Conservation (phyloP, 116 monocot species). For the Dioscorea cayenensis region DNA sequence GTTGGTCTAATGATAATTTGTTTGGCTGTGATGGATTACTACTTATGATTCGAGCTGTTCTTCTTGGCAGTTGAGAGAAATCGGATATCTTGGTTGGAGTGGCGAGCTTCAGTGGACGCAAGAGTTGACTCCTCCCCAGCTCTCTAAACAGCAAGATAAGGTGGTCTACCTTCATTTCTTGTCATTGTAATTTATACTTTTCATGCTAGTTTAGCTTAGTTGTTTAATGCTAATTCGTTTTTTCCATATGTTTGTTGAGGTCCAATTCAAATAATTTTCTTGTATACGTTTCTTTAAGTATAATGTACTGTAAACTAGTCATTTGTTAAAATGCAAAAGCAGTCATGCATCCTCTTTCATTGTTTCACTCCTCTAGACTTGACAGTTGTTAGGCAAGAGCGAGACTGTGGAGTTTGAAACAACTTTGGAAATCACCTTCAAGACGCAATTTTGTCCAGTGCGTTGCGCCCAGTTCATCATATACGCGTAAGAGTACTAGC, state of each 20-base stretch:
- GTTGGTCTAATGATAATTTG: background rate
- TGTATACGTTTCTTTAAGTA: background rate
- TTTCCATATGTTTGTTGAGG: background rate
- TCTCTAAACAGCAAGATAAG: conserved; percentile 36
- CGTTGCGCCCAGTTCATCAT: conserved; percentile 31
- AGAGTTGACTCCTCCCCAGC: conserved; percentile 53
- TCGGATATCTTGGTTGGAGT: conserved; percentile 23
- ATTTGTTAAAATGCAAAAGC: background rate
- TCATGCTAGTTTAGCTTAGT: background rate
- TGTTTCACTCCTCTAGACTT: conserved; percentile 53
- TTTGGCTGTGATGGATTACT: background rate
- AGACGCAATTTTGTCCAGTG: conserved; percentile 52
- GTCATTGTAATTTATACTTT: background rate
- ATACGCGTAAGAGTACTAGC: conserved; percentile 27
- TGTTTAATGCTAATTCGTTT: background rate
- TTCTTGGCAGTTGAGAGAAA: conserved; percentile 30
- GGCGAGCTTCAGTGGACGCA: conserved; percentile 58
- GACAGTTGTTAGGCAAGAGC: conserved; percentile 43
- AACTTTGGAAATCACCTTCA: conserved; percentile 67
- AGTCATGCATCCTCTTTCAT: conserved; percentile 37
- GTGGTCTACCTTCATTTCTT: conserved; percentile 19
- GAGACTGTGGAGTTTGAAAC: conserved; percentile 28
- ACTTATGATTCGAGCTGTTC: background rate
- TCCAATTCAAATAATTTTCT: background rate
- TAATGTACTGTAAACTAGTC: background rate